phyloP scores from a whole-genome alignment of 208 protist species.

The Leishmania turanica region DNA sequence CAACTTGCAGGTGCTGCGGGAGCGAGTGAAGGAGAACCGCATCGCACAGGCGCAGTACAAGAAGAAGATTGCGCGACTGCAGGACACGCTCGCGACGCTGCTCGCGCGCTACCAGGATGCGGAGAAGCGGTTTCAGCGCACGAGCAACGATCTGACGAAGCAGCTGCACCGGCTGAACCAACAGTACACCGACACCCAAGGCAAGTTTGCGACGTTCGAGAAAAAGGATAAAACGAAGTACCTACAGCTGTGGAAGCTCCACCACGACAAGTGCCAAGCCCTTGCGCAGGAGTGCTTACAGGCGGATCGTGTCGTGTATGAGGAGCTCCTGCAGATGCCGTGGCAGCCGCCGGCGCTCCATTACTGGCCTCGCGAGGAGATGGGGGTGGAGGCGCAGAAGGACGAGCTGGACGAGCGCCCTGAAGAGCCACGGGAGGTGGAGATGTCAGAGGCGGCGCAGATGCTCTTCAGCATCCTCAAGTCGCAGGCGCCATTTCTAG shows the following conservation, averaged over 20 bases:
- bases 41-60: conserved; percentile 94
- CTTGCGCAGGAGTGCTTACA: conserved; percentile 90
- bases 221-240: conserved; percentile 94
- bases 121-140: conserved; percentile 89
- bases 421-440: conserved; percentile 51
- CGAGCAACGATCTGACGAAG: conserved; percentile 95
- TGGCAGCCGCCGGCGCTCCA: conserved; percentile 85
- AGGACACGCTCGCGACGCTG: conserved; percentile 89
- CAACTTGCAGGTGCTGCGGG: conserved; percentile 95
- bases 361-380: conserved; percentile 77
- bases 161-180: conserved; percentile 92
- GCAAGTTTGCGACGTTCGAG: conserved; percentile 95
- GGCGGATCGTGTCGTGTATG: conserved; percentile 96
- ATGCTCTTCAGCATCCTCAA: conserved; percentile 90
- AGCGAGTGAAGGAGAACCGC: conserved; percentile 96
- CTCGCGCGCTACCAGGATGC: conserved; percentile 92
- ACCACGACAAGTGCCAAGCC: conserved; percentile 91
- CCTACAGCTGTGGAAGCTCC: conserved; percentile 94
- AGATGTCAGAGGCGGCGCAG: conserved; percentile 76
- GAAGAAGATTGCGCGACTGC: conserved; percentile 86
- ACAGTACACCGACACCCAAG: conserved; percentile 97
- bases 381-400: conserved; percentile 39
- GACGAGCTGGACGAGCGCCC: conserved; percentile 50
- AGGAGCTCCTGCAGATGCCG: conserved; percentile 93
- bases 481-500: conserved; percentile 86